phyloP scores from a whole-genome alignment of 768 basidiomycete species.

The Lactifluus echinatus region DNA sequence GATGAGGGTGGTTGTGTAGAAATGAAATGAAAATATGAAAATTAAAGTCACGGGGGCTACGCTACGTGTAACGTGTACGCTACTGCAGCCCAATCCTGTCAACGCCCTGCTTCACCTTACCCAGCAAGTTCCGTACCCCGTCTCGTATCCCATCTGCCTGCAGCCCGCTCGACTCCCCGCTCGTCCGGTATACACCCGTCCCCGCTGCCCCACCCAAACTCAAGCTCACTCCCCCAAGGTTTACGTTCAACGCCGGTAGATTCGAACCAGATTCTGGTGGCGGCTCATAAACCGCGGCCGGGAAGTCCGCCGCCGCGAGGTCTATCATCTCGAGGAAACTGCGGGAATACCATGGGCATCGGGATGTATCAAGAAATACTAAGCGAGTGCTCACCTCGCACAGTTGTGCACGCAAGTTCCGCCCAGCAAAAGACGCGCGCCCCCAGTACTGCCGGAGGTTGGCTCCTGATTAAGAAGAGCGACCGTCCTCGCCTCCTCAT shows the following conservation, averaged over 20 bases:
- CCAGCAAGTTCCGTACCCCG: slow-evolving; percentile 79
- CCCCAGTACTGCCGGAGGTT: slow-evolving; percentile 43
- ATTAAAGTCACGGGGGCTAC: too few species aligned
- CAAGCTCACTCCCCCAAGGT: slow-evolving; percentile 87
- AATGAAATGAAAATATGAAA: background rate
- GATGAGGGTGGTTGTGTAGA: slow-evolving; percentile 14
- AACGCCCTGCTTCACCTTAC: slow-evolving; percentile 82
- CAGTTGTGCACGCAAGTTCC: slow-evolving; percentile 97
- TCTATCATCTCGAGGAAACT: slow-evolving; percentile 90
- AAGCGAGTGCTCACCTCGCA: slow-evolving; percentile 49
- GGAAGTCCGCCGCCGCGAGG: slow-evolving; percentile 54
- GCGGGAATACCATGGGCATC: background rate
- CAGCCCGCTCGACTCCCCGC: slow-evolving; percentile 56
- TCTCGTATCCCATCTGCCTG: slow-evolving; percentile 86
- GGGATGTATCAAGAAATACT: background rate
- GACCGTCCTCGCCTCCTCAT: slow-evolving; percentile 85
- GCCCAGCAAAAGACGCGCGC: slow-evolving; percentile 76
- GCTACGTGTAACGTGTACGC: too few species aligned
- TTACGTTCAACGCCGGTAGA: slow-evolving; percentile 79
- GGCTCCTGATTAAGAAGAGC: slow-evolving; percentile 82
- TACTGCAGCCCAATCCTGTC: slow-evolving; percentile 42
- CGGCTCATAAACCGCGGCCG: slow-evolving; percentile 59
- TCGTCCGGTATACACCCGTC: slow-evolving; percentile 78
- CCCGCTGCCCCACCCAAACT: slow-evolving; percentile 84
- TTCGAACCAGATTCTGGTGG: slow-evolving; percentile 65